Base-by-base conservation (phyloP, 2,329 filamentous ascomycete species). In the Diatrype stigma region DNA sequence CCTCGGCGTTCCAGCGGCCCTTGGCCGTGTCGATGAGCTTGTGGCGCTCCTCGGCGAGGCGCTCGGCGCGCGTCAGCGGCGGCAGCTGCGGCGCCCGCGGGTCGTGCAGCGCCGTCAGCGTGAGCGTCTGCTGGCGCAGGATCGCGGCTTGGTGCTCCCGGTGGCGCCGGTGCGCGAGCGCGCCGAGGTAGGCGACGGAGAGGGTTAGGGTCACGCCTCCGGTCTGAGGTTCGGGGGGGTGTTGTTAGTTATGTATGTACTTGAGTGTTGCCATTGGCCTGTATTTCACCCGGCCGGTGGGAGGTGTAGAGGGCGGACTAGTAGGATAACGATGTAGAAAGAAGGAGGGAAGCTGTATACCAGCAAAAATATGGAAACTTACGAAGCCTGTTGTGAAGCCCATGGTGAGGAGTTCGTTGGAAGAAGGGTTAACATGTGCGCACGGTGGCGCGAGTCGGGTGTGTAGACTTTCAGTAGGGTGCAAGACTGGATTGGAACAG, bases 361-460 rank as follows among this genome's bases (percentile, higher is more conserved):
- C 30, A 37, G 45, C 46, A 37, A 21, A 10, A 16, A 23, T 30
- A 23, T 30, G 38, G 23, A 46, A 48, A 74, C 85, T 57, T 78
- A 91, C 88, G 68, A 91, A 88, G 60, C 88, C 87, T 40, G 83
- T 78, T 58, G 81, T 79, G 75, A 90, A 89, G 65, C 87, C 86
- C 87, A 90, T 90, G 59, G 52, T 71, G 56, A 52, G n/a, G 14
- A 16, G 4, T 14, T 37, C 6, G 51, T 37, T 56, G 56, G 51
- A 37, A 50, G 40, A 46, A 56, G 28, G 51, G 19, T 10, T 19
- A 12, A 10, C 19, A 6, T 52, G 48, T 55, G 56, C 60, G 62
- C 64, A 48, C 63, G 23, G 52, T 16, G 58, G 62, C 63, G 64
- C 63, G 52, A 30, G 11, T 50, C 11, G 28, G n/a, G 38, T 50